Evolutionary conservation across 2,329 filamentous ascomycete genomes (phyloP), one percentile per base, ranked within the genome.

Genomic region (Diaporthe sp.): DNA sequence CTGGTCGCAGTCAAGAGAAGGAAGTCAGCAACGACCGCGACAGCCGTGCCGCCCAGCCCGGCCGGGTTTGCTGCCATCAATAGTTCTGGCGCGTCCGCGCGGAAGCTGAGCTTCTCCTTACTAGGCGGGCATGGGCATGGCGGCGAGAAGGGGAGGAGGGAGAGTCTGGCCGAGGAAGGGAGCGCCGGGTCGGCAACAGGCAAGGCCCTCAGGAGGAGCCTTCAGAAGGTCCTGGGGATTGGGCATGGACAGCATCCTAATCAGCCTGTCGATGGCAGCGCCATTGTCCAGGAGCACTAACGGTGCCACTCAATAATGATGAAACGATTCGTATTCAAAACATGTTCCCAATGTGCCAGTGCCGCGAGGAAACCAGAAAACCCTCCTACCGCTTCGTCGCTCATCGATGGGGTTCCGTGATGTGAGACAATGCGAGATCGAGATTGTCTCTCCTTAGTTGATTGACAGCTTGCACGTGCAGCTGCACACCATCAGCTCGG

Each of bases 151-250:
- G 76, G 61, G 46, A 74, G 72, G 34, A 73, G 71, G 70, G 71
- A 76, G n/a, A 76, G 75, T 25, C 31, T 67, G 28, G 73, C 73
- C 4, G 75, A 76, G 4, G 75, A 76, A 13, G 75, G 75, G 12
- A 73, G 71, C 42, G 74, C 71, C 13, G 71, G 61, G 8, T 76
- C 71, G 8, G 51, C 81, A 5, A 75, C 80, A 1, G 83, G 83
- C 3, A 87, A 86, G 77, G 84, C 84, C 2, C 85, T 89, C 57
- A 82, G 87, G 72, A 83, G 84, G 75, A 88, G 88, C 77, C 77
- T 89, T 75, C 86, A 88, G 76, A 84, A 83, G 78, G 87, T 87
- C 4, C 80, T 88, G 7, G 86, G 86, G 37, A 82, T 88, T 39
- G 85, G 85, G 4, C 72, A 80, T 61, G 75, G 68, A 44, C 72